Conservation (phyloP, 352 stramenopile genomes). For the Phytopythium chamaehyphon region DNA sequence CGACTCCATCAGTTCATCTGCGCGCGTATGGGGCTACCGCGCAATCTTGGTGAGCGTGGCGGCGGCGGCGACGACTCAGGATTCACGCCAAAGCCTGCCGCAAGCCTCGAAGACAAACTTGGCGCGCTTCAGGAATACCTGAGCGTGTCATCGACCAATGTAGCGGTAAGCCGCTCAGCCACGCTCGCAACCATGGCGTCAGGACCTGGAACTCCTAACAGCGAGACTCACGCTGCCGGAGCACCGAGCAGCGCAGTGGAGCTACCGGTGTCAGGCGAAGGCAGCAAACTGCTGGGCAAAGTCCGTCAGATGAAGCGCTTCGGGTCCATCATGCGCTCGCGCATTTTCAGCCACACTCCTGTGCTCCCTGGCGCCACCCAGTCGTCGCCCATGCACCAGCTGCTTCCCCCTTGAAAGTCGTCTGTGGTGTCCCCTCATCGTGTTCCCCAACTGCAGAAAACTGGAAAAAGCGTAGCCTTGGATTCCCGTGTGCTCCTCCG, state of each 20-base stretch:
- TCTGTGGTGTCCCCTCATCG: too few species aligned
- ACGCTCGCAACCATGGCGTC: background rate
- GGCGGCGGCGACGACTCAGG: slow-evolving; percentile 25
- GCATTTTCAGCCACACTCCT: slow-evolving; percentile 10
- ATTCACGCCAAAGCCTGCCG: slow-evolving; percentile 36
- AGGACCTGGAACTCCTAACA: too few species aligned
- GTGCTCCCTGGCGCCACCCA: too few species aligned
- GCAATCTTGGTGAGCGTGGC: slow-evolving; percentile 1
- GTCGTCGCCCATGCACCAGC: too few species aligned
- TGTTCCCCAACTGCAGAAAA: too few species aligned
- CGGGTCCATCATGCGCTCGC: slow-evolving; percentile 56
- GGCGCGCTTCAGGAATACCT: slow-evolving; percentile 64
- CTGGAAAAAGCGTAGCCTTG: too few species aligned
- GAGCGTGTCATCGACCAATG: slow-evolving; percentile 14
- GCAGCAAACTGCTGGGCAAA: slow-evolving; percentile 40
- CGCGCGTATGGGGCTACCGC: slow-evolving; percentile 36
- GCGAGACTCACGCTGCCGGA: too few species aligned
- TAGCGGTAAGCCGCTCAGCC: slow-evolving; percentile 12
- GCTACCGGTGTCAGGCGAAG: background rate
- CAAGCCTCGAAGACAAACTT: slow-evolving; percentile 60
- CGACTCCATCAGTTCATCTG: slow-evolving; percentile 64
- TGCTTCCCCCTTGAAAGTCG: too few species aligned
- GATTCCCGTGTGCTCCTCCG: too few species aligned
- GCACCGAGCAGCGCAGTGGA: background rate
- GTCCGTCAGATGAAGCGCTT: slow-evolving; percentile 65